Percentiles rank a stretch among this genome's conserved stretches.
phyloP scores from a whole-genome alignment of 2,329 filamentous ascomycete genomes.

The Trichophyton equinum region DNA sequence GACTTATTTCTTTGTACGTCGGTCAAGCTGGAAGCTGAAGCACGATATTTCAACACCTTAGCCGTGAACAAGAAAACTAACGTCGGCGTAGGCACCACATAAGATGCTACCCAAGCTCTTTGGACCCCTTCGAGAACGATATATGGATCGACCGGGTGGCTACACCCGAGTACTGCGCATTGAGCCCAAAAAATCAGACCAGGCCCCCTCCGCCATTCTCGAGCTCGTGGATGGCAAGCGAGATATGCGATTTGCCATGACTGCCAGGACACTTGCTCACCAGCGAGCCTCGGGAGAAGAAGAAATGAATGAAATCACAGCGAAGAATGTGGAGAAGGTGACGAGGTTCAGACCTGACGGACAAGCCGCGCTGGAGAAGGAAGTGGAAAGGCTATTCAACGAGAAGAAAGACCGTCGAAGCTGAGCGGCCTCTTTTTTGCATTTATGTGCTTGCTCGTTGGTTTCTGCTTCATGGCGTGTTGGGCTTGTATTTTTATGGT shows the following conservation, averaged over 20 bases:
- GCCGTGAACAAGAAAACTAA: neutral
- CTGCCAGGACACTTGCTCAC: conserved; percentile 67
- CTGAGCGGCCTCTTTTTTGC: neutral
- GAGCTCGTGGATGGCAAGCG: conserved; percentile 89
- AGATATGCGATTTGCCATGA: conserved; percentile 91
- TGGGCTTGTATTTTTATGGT: neutral
- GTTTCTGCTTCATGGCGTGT: neutral
- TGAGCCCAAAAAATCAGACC: conserved; percentile 76
- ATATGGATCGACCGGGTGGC: conserved; percentile 66
- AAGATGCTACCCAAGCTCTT: conserved; percentile 68
- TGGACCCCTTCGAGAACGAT: conserved; percentile 66
- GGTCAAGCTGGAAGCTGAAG: too few species aligned
- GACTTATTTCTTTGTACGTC: conserved; percentile 70
- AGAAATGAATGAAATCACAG: conserved; percentile 56
- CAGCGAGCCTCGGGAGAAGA: conserved; percentile 41
- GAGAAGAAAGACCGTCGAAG: neutral
- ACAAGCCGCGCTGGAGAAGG: conserved; percentile 51
- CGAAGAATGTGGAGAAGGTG: conserved; percentile 70
- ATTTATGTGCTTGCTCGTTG: neutral
- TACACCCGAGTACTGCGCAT: conserved; percentile 92
- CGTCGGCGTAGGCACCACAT: conserved; percentile 27
- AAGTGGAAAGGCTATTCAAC: conserved; percentile 36
- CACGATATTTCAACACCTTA: neutral
- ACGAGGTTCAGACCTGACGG: conserved; percentile 60
- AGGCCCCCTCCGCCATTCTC: conserved; percentile 79